Evolutionary conservation across 2,329 filamentous ascomycete genomes (phyloP), one percentile per base, ranked within the genome.

Genomic region (Diaporthe vexans): DNA sequence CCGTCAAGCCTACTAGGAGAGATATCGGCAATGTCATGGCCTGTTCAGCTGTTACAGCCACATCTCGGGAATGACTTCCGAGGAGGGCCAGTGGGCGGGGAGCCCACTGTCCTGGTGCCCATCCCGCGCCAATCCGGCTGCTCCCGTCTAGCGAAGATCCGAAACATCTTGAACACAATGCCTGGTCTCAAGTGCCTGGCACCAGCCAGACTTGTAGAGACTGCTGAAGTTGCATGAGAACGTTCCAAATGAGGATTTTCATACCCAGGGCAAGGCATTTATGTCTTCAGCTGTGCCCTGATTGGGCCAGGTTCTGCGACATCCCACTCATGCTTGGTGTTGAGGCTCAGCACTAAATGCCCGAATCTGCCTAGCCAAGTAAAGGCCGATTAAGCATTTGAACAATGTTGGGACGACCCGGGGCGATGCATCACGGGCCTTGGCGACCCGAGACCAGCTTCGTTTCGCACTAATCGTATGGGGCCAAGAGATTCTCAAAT

Each of bases 361-460:
- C 19, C 26, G n/a, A 43, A 35, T 13, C 43, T n/a, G 61, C 46
- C 43, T 21, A 67, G 61, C 35, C 1, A 24, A 52, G 21, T 67
- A 9, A 52, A 40, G 63, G 13, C 63, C 21, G 29, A 33, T 52
- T 67, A 52, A 67, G 29, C 33, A 52, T 24, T 51, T 35, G n/a
- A 19, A n/a, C 1, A 35, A 19, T 26, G 29, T 52, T 52, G 46
- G 63, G 63, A 67, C 11, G 29, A 40, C 24, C 63, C 29, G 29
- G 29, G 46, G 46, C 46, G 29, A 21, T 52, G 63, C 63, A 67
- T 67, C 33, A 37, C 63, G 63, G 46, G 63, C 21, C 63, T 52
- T 67, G 63, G 63, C 46, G 33, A 67, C 63, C 46, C 63, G 63
- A 67, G 63, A 52, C 63, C 63, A 67, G 46, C 63, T 8, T 67